Evolutionary conservation across 441 rosid genomes (phyloP).

Genomic region (Pelargonium cotyledonis): DNA sequence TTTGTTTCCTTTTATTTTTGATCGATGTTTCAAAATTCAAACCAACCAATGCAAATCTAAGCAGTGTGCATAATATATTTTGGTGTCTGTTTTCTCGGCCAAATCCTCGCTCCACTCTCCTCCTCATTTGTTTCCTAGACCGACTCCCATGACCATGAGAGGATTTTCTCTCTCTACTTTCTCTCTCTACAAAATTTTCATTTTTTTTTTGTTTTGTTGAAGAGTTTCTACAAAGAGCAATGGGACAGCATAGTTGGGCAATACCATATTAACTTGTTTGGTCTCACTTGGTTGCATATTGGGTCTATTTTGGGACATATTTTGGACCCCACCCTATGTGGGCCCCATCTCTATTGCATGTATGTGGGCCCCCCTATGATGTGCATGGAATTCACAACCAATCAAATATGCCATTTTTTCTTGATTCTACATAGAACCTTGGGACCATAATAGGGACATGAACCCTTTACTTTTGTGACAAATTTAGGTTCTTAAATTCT

Average conservation of each 20-base stretch:
- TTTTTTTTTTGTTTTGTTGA: constrained; percentile 14
- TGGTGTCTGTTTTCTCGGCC: constrained; percentile 27
- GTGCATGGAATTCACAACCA: background rate
- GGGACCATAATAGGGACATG: background rate
- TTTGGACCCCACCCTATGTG: background rate
- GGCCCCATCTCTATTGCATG: no score
- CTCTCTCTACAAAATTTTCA: constrained; percentile 7
- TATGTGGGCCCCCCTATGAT: no score
- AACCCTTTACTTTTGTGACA: background rate
- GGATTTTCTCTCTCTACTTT: background rate
- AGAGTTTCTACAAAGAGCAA: constrained; percentile 19
- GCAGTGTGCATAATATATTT: constrained; percentile 11
- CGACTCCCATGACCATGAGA: constrained; percentile 16
- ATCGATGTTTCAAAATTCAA: constrained; percentile 19
- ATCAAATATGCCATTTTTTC: background rate
- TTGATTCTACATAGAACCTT: constrained; percentile 3
- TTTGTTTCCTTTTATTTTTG: constrained; percentile 1
- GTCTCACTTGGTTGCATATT: constrained; percentile 18
- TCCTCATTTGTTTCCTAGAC: constrained; percentile 25
- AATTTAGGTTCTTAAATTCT: background rate
- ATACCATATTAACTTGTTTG: constrained; percentile 22
- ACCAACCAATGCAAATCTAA: constrained; percentile 26
- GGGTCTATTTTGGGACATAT: background rate
- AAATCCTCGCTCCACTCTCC: constrained; percentile 41
- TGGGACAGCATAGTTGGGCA: constrained; percentile 14